A percentile compares a stretch with the other conserved stretches of the same genome.
phyloP scores from a whole-genome alignment of 192 early-diverging fungal species.

The Mortierella claussenii region DNA sequence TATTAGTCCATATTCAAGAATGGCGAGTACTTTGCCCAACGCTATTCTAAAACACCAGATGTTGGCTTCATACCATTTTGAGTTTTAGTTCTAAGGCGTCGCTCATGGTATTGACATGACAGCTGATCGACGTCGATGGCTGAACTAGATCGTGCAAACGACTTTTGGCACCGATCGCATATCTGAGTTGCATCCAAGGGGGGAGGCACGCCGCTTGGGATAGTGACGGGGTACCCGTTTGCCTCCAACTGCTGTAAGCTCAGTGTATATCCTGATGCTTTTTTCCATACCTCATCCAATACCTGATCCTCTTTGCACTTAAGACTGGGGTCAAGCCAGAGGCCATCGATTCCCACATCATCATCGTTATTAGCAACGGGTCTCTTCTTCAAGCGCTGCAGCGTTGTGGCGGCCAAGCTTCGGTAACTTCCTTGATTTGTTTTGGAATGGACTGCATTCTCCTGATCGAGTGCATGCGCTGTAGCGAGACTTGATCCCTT shows the following conservation, averaged over 20 bases:
- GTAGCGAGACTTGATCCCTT: conserved; percentile 52
- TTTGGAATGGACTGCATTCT: conserved; percentile 51
- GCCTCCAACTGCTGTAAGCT: conserved; percentile 32
- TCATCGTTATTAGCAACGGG: conserved; percentile 48
- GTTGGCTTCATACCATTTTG: conserved; percentile 4
- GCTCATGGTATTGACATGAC: conserved; percentile 62
- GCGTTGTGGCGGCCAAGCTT: conserved; percentile 53
- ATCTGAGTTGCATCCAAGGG: conserved; percentile 7
- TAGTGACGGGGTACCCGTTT: conserved; percentile 57
- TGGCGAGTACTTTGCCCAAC: not conserved
- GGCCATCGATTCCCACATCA: conserved; percentile 75
- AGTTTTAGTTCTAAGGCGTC: conserved; percentile 13
- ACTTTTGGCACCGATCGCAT: conserved; percentile 63
- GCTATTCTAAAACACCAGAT: not conserved
- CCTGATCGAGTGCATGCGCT: conserved; percentile 64
- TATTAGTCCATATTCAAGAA: not conserved
- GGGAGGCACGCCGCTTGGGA: conserved; percentile 4
- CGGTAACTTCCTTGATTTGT: conserved; percentile 60
- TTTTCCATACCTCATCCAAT: conserved; percentile 13
- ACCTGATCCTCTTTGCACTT: conserved; percentile 2
- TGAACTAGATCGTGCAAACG: conserved; percentile 55
- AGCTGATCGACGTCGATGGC: conserved; percentile 48
- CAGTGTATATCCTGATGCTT: conserved; percentile 25
- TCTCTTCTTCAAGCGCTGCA: conserved; percentile 67
- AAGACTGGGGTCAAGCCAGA: conserved; percentile 52